Conservation (phyloP, 306 rosid genomes). For the Cucumis cinereus region DNA sequence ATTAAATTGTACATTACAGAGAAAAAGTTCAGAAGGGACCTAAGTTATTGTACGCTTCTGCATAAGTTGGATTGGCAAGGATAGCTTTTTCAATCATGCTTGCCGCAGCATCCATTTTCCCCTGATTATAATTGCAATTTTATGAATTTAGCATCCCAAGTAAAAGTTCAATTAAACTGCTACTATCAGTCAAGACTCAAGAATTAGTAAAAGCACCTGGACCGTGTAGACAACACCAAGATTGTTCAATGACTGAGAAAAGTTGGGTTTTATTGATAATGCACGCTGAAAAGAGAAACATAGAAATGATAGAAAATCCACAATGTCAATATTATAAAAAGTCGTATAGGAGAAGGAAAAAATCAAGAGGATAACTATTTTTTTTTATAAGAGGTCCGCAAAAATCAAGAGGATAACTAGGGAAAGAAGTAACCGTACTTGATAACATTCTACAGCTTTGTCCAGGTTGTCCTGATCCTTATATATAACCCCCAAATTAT, state of each 20-base stretch:
- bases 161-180: constrained; percentile 10
- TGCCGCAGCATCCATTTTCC: constrained; percentile 98
- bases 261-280: constrained; percentile 81
- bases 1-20: neutral
- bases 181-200: constrained; percentile 4
- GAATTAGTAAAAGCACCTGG: constrained; percentile 42
- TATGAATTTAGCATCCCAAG: constrained; percentile 10
- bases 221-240: constrained; percentile 99
- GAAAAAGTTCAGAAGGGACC: constrained; percentile 28
- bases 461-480: constrained; percentile 97
- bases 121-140: constrained; percentile 42
- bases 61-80: constrained; percentile 91
- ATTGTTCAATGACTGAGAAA: constrained; percentile 95
- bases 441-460: constrained; percentile 98
- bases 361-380: neutral
- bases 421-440: constrained; percentile 31
- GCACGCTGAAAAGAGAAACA: constrained; percentile 55
- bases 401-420: neutral
- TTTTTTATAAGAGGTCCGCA: too few species aligned
- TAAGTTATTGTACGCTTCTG: constrained; percentile 95
- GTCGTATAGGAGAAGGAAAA: neutral
- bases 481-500: constrained; percentile 94
- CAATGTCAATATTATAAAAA: constrained; percentile 7
- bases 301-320: neutral
- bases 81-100: constrained; percentile 98